Percentiles rank a stretch among this genome's conserved stretches.
Evolutionary conservation across 1,284 basidiomycete species (phyloP).

Genomic region (Malassezia psittaci): DNA sequence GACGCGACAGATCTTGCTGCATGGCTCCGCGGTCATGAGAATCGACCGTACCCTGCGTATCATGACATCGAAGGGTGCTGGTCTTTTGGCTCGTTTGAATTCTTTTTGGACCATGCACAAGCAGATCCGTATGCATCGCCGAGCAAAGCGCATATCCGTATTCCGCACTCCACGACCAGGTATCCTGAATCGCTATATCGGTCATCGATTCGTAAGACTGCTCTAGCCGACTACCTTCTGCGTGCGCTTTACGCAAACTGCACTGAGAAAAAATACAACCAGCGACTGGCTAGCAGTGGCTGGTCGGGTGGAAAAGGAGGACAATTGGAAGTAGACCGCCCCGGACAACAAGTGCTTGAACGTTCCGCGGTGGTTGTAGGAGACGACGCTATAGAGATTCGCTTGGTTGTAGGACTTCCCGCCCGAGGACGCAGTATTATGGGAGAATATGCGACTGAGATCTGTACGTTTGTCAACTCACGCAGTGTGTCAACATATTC

Average conservation of each 20-base stretch:
- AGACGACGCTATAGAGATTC: slow-evolving; percentile 14
- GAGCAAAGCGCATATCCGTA: slow-evolving; percentile 9
- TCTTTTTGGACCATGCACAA: slow-evolving; percentile 15
- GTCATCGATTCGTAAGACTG: slow-evolving; percentile 1
- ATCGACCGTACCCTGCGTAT: slow-evolving; percentile 17
- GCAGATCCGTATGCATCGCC: slow-evolving; percentile 19
- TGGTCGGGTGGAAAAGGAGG: slow-evolving; percentile 18
- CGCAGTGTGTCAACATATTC: slow-evolving; percentile 12
- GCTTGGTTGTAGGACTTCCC: slow-evolving; percentile 15
- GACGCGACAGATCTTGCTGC: background rate
- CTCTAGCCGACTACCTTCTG: slow-evolving; percentile 15
- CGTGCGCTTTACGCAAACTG: background rate
- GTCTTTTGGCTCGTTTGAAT: slow-evolving; percentile 9
- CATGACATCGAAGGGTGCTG: slow-evolving; percentile 16
- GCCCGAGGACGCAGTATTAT: slow-evolving; percentile 17
- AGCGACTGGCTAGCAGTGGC: background rate
- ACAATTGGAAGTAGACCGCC: slow-evolving; percentile 15
- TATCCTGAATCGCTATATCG: slow-evolving; percentile 1
- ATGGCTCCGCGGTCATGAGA: slow-evolving; percentile 7
- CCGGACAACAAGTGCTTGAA: slow-evolving; percentile 17
- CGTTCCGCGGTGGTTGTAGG: slow-evolving; percentile 14
- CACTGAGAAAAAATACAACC: background rate
- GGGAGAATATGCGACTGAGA: slow-evolving; percentile 5
- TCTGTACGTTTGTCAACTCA: slow-evolving; percentile 5
- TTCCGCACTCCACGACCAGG: background rate